Conservation (phyloP, 495 filamentous ascomycete genomes). For the Cladorrhinum samala region DNA sequence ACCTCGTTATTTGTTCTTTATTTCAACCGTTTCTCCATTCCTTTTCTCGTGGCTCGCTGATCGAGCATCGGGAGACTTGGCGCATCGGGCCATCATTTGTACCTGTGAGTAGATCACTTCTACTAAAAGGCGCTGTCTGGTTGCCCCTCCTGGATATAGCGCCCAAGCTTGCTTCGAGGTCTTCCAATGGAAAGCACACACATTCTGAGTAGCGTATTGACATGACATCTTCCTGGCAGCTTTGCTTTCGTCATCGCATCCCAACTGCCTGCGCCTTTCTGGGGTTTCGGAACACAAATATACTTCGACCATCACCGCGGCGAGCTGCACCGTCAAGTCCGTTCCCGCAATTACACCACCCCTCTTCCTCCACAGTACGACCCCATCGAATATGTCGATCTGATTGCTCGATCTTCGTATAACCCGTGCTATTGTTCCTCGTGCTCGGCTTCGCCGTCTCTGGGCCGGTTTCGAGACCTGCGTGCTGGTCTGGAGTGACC, state of each 20-base stretch:
- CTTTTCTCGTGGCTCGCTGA: not conserved
- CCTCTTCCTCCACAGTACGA: not conserved
- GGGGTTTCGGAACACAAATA: not conserved
- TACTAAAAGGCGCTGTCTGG: too few relatives aligned
- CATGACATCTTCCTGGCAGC: not conserved
- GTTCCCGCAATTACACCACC: too few relatives aligned
- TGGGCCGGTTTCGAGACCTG: not conserved
- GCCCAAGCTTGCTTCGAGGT: too few relatives aligned
- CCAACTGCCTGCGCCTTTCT: not conserved
- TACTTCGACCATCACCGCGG: not conserved
- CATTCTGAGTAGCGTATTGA: not conserved
- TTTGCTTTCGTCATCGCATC: not conserved
- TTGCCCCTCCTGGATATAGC: too few relatives aligned
- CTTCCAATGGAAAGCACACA: too few relatives aligned
- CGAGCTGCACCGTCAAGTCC: too few relatives aligned
- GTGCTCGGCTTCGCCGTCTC: not conserved
- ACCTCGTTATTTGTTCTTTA: slow-evolving; percentile 3
- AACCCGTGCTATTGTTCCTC: not conserved
- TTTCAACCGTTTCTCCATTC: not conserved
- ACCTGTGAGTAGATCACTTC: not conserved
- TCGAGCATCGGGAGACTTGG: not conserved
- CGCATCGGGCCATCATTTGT: not conserved
- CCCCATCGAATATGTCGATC: not conserved
- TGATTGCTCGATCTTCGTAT: not conserved
- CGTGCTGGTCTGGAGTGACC: not conserved